Evolutionary conservation across 2,329 filamentous ascomycete species (phyloP).

Genomic region (Didymellaceae sp.): DNA sequence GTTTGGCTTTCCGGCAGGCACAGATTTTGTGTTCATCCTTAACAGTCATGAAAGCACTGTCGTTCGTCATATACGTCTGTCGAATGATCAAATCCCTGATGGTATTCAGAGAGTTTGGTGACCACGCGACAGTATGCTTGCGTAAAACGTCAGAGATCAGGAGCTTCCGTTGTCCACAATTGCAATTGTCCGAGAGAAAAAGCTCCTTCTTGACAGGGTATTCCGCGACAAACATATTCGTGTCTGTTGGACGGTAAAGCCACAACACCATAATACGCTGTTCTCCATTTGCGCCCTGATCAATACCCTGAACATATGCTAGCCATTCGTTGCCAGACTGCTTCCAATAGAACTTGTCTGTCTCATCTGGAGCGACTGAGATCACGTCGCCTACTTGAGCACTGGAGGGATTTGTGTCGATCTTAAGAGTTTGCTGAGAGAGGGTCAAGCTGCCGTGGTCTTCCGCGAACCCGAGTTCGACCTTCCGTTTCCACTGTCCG

Average conservation of each 20-base stretch:
- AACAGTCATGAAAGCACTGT: conserved; percentile 69
- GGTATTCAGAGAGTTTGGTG: conserved; percentile 59
- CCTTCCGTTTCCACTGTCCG: conserved; percentile 21
- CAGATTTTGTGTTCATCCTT: conserved; percentile 63
- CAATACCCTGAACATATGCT: conserved; percentile 67
- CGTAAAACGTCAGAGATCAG: conserved; percentile 62
- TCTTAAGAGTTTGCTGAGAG: neutral
- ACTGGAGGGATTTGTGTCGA: conserved; percentile 25
- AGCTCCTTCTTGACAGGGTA: conserved; percentile 77
- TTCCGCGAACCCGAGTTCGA: conserved; percentile 25
- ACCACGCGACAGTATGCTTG: conserved; percentile 64
- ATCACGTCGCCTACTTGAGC: conserved; percentile 57
- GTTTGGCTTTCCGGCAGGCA: conserved; percentile 41
- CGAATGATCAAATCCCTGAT: conserved; percentile 66
- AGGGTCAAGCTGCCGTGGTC: neutral
- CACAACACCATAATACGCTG: conserved; percentile 69
- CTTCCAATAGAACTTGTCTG: conserved; percentile 62
- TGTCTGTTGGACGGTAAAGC: conserved; percentile 76
- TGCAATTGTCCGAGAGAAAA: conserved; percentile 79
- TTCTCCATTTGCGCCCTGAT: conserved; percentile 38
- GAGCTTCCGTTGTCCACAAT: conserved; percentile 64
- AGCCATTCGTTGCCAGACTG: conserved; percentile 67
- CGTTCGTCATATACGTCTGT: conserved; percentile 68
- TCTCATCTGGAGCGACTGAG: conserved; percentile 53
- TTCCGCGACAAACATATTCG: conserved; percentile 69